These are phyloP conservation scores for Ustilago sp. DNA, from an alignment of 1,284 basidiomycete genomes.

Conservation along the genomic window DNA sequence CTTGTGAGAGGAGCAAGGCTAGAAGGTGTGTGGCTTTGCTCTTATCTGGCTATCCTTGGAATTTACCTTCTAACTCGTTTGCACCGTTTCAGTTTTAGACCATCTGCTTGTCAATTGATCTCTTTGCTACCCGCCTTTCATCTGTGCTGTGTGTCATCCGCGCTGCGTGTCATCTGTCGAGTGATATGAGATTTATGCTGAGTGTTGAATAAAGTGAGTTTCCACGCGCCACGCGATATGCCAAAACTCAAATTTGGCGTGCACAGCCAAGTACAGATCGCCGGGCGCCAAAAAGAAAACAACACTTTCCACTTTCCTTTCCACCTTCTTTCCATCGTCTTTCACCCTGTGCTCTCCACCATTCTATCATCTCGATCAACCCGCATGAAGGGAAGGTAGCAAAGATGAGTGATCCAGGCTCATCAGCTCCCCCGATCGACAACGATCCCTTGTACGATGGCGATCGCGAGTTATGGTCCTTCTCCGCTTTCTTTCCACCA, in stretches of 20 bases:
- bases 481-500: constrained; percentile 63
- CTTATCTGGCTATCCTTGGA: not conserved
- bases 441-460: constrained; percentile 27
- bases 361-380: not conserved
- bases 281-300: constrained; percentile 6
- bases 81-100: not conserved
- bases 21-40: not conserved
- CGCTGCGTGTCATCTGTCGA: not conserved
- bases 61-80: not conserved
- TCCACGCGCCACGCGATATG: constrained; percentile 9
- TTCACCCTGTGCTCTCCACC: not conserved
- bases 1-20: not conserved
- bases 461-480: constrained; percentile 35
- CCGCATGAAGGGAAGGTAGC: not conserved
- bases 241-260: not conserved
- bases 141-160: not conserved
- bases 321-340: not conserved
- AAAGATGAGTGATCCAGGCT: constrained; percentile 31
- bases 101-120: not conserved
- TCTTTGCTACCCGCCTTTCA: not conserved
- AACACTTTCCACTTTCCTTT: constrained; percentile 11
- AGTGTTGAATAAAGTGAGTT: not conserved
- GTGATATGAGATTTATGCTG: not conserved
- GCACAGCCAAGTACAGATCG: constrained; percentile 7
- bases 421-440: constrained; percentile 19